Percentiles rank a stretch among this genome's conserved stretches.
phyloP scores from a whole-genome alignment of 257 asterid genomes.

The Echites panduratus region DNA sequence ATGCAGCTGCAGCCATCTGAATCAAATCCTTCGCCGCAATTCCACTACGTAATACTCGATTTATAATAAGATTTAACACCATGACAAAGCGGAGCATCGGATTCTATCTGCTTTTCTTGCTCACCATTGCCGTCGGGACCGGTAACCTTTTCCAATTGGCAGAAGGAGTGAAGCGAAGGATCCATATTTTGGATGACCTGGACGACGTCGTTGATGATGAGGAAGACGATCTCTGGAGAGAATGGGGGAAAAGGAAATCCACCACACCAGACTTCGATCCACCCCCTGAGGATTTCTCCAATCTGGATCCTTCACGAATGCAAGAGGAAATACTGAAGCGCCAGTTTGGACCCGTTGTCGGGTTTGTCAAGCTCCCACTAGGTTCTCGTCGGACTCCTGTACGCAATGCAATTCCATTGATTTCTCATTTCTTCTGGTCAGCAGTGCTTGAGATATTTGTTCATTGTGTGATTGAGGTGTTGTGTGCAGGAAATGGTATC shows the following conservation, averaged over 20 bases:
- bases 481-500: constrained; percentile 48
- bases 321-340: constrained; percentile 71
- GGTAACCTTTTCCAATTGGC: background rate
- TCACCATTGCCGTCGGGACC: constrained; percentile 9
- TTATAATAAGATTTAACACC: background rate
- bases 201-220: constrained; percentile 84
- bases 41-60: background rate
- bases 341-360: constrained; percentile 72
- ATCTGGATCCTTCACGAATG: constrained; percentile 41
- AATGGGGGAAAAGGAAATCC: constrained; percentile 68
- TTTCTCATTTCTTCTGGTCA: background rate
- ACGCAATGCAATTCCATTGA: background rate
- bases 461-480: background rate
- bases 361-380: constrained; percentile 84
- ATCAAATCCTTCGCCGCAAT: background rate
- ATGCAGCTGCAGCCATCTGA: background rate
- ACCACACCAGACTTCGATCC: constrained; percentile 55
- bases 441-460: background rate
- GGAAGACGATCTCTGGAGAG: constrained; percentile 76
- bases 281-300: constrained; percentile 53
- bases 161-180: constrained; percentile 37
- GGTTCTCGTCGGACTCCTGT: constrained; percentile 67
- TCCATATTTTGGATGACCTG: constrained; percentile 78
- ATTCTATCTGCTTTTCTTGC: constrained; percentile 14
- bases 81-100: background rate